Evolutionary conservation across 306 rosid genomes (phyloP).

Genomic region (Acacia confusa): DNA sequence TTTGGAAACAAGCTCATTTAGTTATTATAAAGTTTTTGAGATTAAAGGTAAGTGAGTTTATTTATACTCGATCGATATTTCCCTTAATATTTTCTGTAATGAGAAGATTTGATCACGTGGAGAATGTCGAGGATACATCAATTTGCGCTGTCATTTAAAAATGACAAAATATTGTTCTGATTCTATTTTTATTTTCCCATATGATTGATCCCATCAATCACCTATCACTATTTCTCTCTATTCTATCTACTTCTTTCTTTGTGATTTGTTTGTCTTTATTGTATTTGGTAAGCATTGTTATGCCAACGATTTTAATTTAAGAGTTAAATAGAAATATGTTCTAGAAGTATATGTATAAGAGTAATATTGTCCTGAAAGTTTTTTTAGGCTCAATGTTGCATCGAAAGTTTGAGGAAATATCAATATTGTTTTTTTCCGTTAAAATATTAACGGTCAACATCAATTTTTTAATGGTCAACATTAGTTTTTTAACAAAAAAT

Average conservation of each 20-base stretch:
- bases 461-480: too few species aligned
- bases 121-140: background rate
- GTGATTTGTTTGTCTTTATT: too few species aligned
- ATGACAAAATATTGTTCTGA: background rate
- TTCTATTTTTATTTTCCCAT: background rate
- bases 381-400: too few species aligned
- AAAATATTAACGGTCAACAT: too few species aligned
- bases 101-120: background rate
- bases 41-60: background rate
- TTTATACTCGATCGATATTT: background rate
- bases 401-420: too few species aligned
- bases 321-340: too few species aligned
- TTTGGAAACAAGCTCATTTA: background rate
- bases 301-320: too few species aligned
- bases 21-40: background rate
- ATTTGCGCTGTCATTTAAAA: background rate
- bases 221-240: background rate
- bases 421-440: too few species aligned
- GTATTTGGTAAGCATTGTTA: too few species aligned
- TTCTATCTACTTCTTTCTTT: background rate
- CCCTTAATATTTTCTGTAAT: background rate
- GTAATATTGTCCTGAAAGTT: too few species aligned
- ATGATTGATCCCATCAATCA: background rate
- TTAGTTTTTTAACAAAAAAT: too few species aligned
- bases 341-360: too few species aligned